Evolutionary conservation across 1,284 basidiomycete species (phyloP), one percentile per base, ranked within the genome.

Genomic region (Rhodotorula sp.): DNA sequence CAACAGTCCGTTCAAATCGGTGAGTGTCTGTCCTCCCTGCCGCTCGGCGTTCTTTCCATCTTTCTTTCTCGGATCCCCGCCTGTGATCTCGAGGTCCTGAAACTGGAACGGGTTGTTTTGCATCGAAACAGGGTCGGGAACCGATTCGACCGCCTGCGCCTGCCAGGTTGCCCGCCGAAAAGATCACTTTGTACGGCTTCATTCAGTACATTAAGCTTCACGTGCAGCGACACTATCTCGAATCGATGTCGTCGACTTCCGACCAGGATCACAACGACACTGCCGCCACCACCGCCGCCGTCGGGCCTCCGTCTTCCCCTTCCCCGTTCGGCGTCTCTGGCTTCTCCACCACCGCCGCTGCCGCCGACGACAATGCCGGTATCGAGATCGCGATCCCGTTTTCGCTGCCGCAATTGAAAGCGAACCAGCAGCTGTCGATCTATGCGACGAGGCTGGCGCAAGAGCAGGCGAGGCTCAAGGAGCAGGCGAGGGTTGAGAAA

Each of bases 401-500:
- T 62, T 54, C 51, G 10, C 54, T 74, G 46, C n/a, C 57, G 3
- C 22, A 48, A 20, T 37, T 74, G 22, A 29, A 42, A 10, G 42
- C 59, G 17, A 56, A 60, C 57, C 14, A 18, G 4, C 44, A 59
- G n/a, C 60, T 74, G 37, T 18, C 46, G 1, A 48, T 62, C 20
- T 74, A 71, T 29, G 72, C 72, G 24, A 57, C 33, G 6, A 46
- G 72, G 29, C 48, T 70, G 22, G 74, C 75, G 53, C 70, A 75
- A 6, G 63, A 62, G 18, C 45, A 18, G 3, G 59, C 59, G 30
- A 37, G 33, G 22, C 12, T 24, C 20, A 42, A 71, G 42, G 78
- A 80, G 70, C 80, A 81, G 71, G 77, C 78, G 20, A 75, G 72
- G 30, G 66, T 80, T 48, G 79, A 79, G 4, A 77, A 80, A 67